A percentile compares a stretch with the other conserved stretches of the same genome.
phyloP scores from a whole-genome alignment of 225 moss, liverwort and hornwort species.

The Polytrichum commune region DNA sequence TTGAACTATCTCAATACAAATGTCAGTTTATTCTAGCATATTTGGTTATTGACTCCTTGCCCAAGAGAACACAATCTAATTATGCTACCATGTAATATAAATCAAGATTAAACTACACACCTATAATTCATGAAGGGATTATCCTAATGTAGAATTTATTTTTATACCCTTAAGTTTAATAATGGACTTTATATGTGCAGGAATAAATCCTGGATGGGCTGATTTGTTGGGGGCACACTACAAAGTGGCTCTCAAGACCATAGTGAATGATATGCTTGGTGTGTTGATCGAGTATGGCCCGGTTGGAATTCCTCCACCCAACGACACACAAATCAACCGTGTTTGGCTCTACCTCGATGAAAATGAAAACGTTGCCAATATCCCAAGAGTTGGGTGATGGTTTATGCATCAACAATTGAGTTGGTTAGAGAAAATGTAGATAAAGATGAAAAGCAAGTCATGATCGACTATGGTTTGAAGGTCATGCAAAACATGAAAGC shows the following conservation, averaged over 20 bases:
- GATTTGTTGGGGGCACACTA: slow-evolving; percentile 42
- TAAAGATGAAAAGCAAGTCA: too few species aligned
- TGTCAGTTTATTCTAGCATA: too few species aligned
- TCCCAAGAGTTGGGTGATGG: slow-evolving; percentile 36
- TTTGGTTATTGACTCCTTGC: too few species aligned
- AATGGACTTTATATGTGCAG: slow-evolving; percentile 1
- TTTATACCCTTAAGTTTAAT: too few species aligned
- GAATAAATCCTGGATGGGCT: slow-evolving; percentile 56
- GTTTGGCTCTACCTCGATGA: slow-evolving; percentile 42
- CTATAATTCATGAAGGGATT: not conserved
- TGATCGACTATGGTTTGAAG: too few species aligned
- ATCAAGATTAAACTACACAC: not conserved
- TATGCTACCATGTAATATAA: too few species aligned
- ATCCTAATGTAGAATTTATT: too few species aligned
- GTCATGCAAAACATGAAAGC: too few species aligned
- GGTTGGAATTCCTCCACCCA: slow-evolving; percentile 11
- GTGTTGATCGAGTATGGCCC: slow-evolving; percentile 43
- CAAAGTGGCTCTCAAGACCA: slow-evolving; percentile 25
- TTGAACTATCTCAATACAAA: too few species aligned
- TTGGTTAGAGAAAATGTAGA: too few species aligned
- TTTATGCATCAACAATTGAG: too few species aligned
- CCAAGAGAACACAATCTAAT: too few species aligned
- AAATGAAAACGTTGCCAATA: slow-evolving; percentile 28
- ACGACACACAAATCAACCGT: slow-evolving; percentile 29
- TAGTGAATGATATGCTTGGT: slow-evolving; percentile 51